Evolutionary conservation across 2,329 filamentous ascomycete genomes (phyloP).

Genomic region (Fusarium penzigii): DNA sequence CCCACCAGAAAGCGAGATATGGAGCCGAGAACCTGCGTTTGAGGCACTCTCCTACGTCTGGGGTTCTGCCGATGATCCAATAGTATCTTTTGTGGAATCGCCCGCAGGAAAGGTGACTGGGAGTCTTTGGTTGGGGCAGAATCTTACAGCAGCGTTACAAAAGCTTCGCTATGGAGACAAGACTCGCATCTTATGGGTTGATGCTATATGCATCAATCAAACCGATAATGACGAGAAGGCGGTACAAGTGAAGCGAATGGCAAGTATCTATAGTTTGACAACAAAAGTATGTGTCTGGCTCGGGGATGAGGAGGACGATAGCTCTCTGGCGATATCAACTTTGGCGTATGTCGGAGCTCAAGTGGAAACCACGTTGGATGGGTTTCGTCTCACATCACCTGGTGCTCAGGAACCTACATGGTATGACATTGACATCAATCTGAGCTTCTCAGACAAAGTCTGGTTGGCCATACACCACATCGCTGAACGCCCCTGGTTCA

Average conservation of each 20-base stretch:
- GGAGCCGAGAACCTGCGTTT: slow-evolving; percentile 1
- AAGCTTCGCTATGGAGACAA: slow-evolving; percentile 3
- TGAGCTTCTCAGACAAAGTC: background rate
- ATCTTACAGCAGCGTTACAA: background rate
- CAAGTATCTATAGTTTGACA: background rate
- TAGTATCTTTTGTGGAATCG: background rate
- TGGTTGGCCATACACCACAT: background rate
- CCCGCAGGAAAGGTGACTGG: background rate
- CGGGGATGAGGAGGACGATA: slow-evolving; percentile 1
- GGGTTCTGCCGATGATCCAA: background rate
- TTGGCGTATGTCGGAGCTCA: background rate
- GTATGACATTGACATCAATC: background rate
- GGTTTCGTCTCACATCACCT: background rate
- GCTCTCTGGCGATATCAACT: background rate
- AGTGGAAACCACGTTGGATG: slow-evolving; percentile 1
- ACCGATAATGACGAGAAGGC: slow-evolving; percentile 3
- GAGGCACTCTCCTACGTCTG: slow-evolving; percentile 7
- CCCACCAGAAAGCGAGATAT: background rate
- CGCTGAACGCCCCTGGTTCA: background rate
- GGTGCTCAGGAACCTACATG: background rate
- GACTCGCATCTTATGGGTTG: slow-evolving; percentile 8
- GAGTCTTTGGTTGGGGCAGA: background rate
- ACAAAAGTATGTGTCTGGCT: slow-evolving; percentile 2
- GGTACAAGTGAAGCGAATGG: slow-evolving; percentile 4
- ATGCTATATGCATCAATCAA: slow-evolving; percentile 17